Base-by-base conservation (phyloP, 202 grass and related monocot species). In the Digitaria exilis region DNA sequence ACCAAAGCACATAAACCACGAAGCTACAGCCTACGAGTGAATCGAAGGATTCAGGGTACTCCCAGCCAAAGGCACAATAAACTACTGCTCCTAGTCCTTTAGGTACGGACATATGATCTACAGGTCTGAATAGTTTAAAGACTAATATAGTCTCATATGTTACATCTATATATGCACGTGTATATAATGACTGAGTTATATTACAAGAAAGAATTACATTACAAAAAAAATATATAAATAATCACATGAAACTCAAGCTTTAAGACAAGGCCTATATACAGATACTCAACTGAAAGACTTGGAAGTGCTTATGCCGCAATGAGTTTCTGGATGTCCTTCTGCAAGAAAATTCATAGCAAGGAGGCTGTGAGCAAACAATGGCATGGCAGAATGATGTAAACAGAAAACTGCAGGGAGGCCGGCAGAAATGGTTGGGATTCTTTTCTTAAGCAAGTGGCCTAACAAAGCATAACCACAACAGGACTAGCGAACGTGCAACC, bases 321-420 rank as follows among this genome's bases (percentile, higher is more conserved):
- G 45, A 98, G 80, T 86, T 92, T 98, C 80, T 92, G 80, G 77
- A 98, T 94, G 85, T 98, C 96, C 87, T 93, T 98, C 96, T 98
- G 93, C 81, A 92, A 88, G 10, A 88, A 56, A 84, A 82, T 77
- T 2, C 42, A 78, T 79, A 52, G 14, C 60, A 73, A 46, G 17
- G 52, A 75, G 16, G 22, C 2, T 69, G 71, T 85, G 60, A 90
- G 84, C 26, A 75, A 75, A 17, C 10, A n/a, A 0, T 0, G 5
- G 10, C 31, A 62, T 44, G 64, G 13, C 31, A 80, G 14, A 80
- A 63, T 69, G 19, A 65, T 25, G 17, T 32, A 57, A 44, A 30
- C 14, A 29, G 13, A 66, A 84, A 57, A 75, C 19, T 25, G 48
- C 17, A 56, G 14, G 31, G 5, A 56, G 54, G 66, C 50, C 26